Conservation (phyloP, 2,329 filamentous ascomycete genomes). For the Tolypocladium ophioglossoides region DNA sequence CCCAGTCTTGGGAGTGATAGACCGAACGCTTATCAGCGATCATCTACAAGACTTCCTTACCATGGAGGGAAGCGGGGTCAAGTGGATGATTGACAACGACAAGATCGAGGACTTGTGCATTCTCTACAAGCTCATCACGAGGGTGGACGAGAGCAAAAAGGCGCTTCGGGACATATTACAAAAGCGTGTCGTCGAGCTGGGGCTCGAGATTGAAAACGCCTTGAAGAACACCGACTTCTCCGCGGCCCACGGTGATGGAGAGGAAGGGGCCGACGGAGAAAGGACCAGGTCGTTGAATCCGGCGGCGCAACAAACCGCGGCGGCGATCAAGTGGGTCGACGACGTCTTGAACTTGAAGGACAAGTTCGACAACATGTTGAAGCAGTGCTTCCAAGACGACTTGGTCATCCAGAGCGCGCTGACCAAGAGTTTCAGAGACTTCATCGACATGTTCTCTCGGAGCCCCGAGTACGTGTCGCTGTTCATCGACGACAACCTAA, state of each 20-base stretch:
- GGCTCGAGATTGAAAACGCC: constrained; percentile 68
- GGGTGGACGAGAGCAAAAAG: constrained; percentile 65
- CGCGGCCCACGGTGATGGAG: constrained; percentile 27
- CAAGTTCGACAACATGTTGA: constrained; percentile 78
- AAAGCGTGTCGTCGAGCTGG: constrained; percentile 66
- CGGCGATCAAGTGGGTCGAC: constrained; percentile 91
- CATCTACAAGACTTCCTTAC: constrained; percentile 75
- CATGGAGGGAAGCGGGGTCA: constrained; percentile 75
- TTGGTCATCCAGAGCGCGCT: constrained; percentile 70
- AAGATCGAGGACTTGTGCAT: constrained; percentile 67
- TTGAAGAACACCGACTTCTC: constrained; percentile 47
- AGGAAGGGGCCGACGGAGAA: constrained; percentile 34
- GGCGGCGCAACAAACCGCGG: constrained; percentile 69
- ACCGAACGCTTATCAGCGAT: constrained; percentile 65
- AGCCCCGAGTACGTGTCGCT: constrained; percentile 89
- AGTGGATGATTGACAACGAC: constrained; percentile 87
- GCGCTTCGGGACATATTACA: constrained; percentile 63
- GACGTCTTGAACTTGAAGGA: constrained; percentile 78
- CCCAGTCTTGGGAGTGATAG: constrained; percentile 68
- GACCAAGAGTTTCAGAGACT: constrained; percentile 79
- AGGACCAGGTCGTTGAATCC: constrained; percentile 27
- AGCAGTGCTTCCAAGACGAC: constrained; percentile 62
- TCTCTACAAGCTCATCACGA: constrained; percentile 66
- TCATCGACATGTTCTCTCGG: constrained; percentile 83
- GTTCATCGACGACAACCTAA: constrained; percentile 94